A percentile compares a stretch with the other conserved stretches of the same genome.
These are phyloP conservation scores for Erodium maritimum DNA, from an alignment of 345 rosid genomes.

Conservation along the genomic window DNA sequence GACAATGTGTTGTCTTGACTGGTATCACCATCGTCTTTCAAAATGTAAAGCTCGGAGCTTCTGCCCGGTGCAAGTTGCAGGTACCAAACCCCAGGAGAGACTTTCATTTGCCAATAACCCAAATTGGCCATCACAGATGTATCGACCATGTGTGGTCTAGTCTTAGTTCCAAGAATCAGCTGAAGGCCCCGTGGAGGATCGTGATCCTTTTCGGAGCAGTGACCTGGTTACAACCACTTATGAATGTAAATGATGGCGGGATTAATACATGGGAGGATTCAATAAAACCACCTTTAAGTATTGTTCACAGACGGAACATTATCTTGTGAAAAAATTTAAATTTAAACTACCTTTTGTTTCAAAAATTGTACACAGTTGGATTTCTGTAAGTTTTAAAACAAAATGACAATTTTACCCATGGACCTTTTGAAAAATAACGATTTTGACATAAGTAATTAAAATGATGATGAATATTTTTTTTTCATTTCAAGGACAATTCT, in stretches of 20 bases:
- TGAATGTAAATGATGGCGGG: not conserved
- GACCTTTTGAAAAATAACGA: too few species aligned
- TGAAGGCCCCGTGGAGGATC: slow-evolving; percentile 99
- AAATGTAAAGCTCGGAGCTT: slow-evolving; percentile 72
- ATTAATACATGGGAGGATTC: too few species aligned
- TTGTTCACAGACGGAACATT: too few species aligned
- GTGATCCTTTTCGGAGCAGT: slow-evolving; percentile 92
- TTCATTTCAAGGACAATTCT: too few species aligned
- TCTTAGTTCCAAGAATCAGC: slow-evolving; percentile 91
- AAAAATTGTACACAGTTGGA: too few species aligned
- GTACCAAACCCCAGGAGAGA: slow-evolving; percentile 96
- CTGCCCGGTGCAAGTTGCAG: slow-evolving; percentile 97
- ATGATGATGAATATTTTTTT: too few species aligned
- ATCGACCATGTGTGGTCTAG: slow-evolving; percentile 84
- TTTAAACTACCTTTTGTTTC: too few species aligned
- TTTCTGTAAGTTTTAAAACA: too few species aligned
- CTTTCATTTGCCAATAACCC: slow-evolving; percentile 99
- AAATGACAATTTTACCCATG: too few species aligned
- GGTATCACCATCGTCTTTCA: slow-evolving; percentile 48
- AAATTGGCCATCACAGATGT: slow-evolving; percentile 98
- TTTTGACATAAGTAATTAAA: too few species aligned
- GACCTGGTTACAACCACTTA: slow-evolving; percentile 39
- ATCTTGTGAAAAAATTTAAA: too few species aligned
- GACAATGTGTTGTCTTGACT: slow-evolving; percentile 34
- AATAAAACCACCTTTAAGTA: too few species aligned